Percentiles rank a stretch among this genome's conserved stretches.
These are phyloP conservation scores for Cercospora berteroae DNA, from an alignment of 2,329 filamentous ascomycete genomes.

Conservation along the genomic window DNA sequence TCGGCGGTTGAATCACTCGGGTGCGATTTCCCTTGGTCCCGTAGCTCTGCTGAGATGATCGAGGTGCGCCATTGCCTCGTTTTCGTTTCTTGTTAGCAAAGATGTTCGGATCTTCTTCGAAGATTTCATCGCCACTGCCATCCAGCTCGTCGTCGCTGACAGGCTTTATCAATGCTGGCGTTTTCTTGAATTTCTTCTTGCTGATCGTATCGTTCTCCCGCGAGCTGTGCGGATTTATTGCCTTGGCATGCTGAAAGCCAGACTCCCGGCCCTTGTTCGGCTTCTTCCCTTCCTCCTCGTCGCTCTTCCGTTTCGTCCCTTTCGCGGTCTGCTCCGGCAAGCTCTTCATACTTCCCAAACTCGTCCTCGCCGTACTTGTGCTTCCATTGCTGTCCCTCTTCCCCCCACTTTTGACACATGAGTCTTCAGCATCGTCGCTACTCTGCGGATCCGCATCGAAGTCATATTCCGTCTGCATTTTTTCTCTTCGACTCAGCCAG, in stretches of 20 bases:
- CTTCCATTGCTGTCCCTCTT: slow-evolving; percentile 1
- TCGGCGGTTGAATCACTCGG: neutral
- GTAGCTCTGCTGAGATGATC: slow-evolving; percentile 4
- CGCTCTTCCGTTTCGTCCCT: neutral
- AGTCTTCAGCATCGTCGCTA: slow-evolving; percentile 3
- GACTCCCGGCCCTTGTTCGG: neutral
- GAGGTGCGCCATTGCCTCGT: neutral
- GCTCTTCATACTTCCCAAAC: neutral
- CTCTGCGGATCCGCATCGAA: slow-evolving; percentile 7
- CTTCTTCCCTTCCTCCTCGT: neutral
- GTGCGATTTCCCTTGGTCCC: neutral
- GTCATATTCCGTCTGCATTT: neutral
- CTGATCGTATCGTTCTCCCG: neutral
- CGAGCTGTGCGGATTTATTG: neutral
- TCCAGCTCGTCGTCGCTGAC: slow-evolving; percentile 3
- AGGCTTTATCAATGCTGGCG: neutral
- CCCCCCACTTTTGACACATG: neutral
- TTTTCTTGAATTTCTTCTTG: neutral
- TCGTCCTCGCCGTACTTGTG: neutral
- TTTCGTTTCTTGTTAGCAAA: neutral
- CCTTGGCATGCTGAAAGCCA: neutral
- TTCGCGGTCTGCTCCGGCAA: no score
- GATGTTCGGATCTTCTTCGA: neutral
- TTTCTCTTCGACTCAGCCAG: neutral
- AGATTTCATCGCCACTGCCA: neutral